These are phyloP conservation scores for Candida tetrigidarum DNA, from an alignment of 1,139 yeast species.

Conservation along the genomic window DNA sequence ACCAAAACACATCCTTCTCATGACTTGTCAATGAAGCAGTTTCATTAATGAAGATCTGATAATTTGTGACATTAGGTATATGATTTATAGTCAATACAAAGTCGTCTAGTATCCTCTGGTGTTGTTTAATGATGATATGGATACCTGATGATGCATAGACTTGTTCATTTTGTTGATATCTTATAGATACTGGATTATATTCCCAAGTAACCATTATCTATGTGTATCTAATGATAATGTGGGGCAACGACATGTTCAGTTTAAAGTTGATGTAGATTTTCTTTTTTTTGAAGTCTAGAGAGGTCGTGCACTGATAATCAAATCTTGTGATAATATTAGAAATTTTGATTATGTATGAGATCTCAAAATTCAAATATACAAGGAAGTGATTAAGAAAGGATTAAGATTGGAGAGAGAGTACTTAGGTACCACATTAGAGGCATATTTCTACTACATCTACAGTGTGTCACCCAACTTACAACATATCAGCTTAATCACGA, in stretches of 20 bases:
- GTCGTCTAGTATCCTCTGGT: conserved; percentile 17
- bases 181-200: conserved; percentile 31
- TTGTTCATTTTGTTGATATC: conserved; percentile 24
- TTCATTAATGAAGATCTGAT: conserved; percentile 23
- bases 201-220: background rate
- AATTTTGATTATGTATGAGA: background rate
- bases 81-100: conserved; percentile 24
- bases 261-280: too few species aligned
- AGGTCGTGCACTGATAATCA: background rate
- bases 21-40: background rate
- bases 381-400: background rate
- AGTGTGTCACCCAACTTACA: too few species aligned
- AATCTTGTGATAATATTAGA: conserved; percentile 2
- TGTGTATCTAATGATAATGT: too few species aligned
- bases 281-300: too few species aligned
- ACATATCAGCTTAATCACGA: too few species aligned
- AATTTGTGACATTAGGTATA: conserved; percentile 19
- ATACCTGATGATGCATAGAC: conserved; percentile 33
- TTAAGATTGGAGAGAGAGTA: too few species aligned
- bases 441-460: too few species aligned
- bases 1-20: conserved; percentile 11
- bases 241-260: too few species aligned
- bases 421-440: too few species aligned
- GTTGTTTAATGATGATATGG: conserved; percentile 22
- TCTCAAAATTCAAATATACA: background rate